A percentile compares a stretch with the other conserved stretches of the same genome.
Conservation (phyloP, 148 eudicot genomes). For the Dysphania ambrosioides region DNA sequence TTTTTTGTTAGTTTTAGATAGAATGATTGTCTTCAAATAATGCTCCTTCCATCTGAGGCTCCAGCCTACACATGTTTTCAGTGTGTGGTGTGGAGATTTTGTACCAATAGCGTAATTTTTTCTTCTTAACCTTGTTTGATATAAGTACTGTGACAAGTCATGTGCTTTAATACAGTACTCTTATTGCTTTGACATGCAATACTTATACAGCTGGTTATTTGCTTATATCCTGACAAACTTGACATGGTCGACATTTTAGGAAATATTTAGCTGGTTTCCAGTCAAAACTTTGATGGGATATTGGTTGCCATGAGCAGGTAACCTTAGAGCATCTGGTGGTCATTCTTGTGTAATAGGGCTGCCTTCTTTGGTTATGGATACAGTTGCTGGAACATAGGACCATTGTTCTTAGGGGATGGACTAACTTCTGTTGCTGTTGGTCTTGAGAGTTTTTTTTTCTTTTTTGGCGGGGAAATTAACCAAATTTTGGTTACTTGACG, state of each 20-base stretch:
- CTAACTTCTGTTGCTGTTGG: not conserved
- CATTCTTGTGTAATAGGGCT: not conserved
- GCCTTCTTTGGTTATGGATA: not conserved
- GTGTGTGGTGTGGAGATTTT: not conserved
- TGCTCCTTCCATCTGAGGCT: not conserved
- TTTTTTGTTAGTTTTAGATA: not conserved
- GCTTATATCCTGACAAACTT: not conserved
- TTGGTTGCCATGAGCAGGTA: not conserved
- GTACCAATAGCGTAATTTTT: too few relatives aligned
- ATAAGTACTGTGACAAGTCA: not conserved
- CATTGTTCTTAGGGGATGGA: not conserved
- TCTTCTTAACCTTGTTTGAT: too few relatives aligned
- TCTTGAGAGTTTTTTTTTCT: not conserved
- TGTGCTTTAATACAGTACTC: not conserved
- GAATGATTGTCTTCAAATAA: not conserved
- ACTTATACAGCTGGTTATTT: not conserved
- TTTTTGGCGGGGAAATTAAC: not conserved
- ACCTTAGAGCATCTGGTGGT: conserved; percentile 3
- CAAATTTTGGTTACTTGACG: not conserved
- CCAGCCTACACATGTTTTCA: not conserved
- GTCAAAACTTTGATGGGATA: not conserved
- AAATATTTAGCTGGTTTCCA: not conserved
- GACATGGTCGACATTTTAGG: not conserved
- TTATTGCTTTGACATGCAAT: not conserved
- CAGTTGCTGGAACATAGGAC: not conserved